These are phyloP conservation scores for Mycena maculata DNA, from an alignment of 768 basidiomycete genomes.

Conservation along the genomic window DNA sequence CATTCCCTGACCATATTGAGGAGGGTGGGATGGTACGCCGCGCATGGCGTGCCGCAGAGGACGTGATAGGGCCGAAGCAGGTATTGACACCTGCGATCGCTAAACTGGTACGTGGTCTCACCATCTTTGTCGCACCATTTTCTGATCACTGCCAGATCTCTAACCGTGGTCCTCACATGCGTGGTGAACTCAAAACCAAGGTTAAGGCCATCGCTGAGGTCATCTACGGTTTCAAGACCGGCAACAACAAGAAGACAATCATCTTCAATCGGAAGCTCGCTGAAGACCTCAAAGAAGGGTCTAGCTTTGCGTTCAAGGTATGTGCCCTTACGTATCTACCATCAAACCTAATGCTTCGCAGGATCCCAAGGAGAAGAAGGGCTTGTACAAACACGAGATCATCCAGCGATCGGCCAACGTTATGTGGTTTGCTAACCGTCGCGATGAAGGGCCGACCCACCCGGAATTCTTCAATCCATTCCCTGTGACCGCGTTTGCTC, in stretches of 20 bases:
- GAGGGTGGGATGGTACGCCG: background rate
- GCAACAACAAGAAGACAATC: conserved; percentile 24
- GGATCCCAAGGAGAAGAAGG: conserved; percentile 5
- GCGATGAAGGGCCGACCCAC: conserved; percentile 29
- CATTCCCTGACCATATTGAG: background rate
- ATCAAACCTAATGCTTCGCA: background rate
- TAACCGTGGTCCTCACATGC: conserved; percentile 27
- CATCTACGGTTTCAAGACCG: conserved; percentile 30
- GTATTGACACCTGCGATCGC: background rate
- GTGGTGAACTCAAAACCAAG: conserved; percentile 36
- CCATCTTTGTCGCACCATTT: background rate
- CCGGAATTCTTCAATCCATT: conserved; percentile 36
- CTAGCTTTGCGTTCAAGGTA: conserved; percentile 33
- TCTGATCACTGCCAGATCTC: background rate
- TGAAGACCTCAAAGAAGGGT: conserved; percentile 23
- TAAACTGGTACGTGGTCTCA: conserved; percentile 24
- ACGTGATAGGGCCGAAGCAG: background rate
- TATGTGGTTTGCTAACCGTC: conserved; percentile 35
- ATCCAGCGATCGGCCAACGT: conserved; percentile 32
- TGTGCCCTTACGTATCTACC: background rate
- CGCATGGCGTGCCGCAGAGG: background rate
- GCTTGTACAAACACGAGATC: conserved; percentile 18
- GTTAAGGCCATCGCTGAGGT: conserved; percentile 18
- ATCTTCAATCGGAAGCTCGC: conserved; percentile 24
- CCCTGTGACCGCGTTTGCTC: background rate